Conservation (phyloP, 2,329 filamentous ascomycete species). For the Fusarium sp. region DNA sequence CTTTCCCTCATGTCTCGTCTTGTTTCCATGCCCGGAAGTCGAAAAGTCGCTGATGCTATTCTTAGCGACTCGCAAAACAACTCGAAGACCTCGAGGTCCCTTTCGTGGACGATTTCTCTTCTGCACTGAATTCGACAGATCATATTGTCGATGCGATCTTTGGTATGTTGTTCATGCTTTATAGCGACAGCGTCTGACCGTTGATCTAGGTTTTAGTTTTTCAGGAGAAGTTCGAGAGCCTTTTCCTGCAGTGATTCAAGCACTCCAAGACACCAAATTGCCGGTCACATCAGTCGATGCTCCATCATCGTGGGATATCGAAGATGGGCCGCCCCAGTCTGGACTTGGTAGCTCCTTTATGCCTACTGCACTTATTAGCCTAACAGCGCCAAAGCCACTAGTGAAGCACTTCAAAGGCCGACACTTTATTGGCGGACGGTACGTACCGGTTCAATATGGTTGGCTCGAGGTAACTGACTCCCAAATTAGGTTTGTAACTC, state of each 20-base stretch:
- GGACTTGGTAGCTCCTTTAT: slow-evolving; percentile 85
- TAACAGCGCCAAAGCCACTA: slow-evolving; percentile 94
- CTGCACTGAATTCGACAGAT: slow-evolving; percentile 75
- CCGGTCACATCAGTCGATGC: slow-evolving; percentile 92
- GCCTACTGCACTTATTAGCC: slow-evolving; percentile 82
- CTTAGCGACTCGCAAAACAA: slow-evolving; percentile 83
- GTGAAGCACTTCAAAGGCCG: slow-evolving; percentile 85
- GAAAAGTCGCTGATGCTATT: slow-evolving; percentile 48
- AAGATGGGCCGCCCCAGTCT: slow-evolving; percentile 80
- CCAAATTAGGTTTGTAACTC: slow-evolving; percentile 77
- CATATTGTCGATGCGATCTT: slow-evolving; percentile 95
- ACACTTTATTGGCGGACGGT: slow-evolving; percentile 92
- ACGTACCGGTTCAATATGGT: slow-evolving; percentile 48
- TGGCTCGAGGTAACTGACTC: slow-evolving; percentile 29
- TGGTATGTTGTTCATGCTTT: slow-evolving; percentile 62
- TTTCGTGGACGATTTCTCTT: slow-evolving; percentile 83
- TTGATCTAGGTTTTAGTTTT: slow-evolving; percentile 83
- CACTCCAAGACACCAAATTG: slow-evolving; percentile 77
- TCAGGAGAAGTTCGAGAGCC: slow-evolving; percentile 92
- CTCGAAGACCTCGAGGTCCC: slow-evolving; percentile 84
- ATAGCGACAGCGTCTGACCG: slow-evolving; percentile 24
- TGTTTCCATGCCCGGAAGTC: slow-evolving; percentile 11
- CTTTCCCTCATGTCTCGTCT: slow-evolving; percentile 10
- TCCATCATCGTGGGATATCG: slow-evolving; percentile 94
- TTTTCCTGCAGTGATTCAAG: slow-evolving; percentile 83